A percentile compares a stretch with the other conserved stretches of the same genome.
Conservation (phyloP, 441 rosid genomes). For the Capsella rubella region DNA sequence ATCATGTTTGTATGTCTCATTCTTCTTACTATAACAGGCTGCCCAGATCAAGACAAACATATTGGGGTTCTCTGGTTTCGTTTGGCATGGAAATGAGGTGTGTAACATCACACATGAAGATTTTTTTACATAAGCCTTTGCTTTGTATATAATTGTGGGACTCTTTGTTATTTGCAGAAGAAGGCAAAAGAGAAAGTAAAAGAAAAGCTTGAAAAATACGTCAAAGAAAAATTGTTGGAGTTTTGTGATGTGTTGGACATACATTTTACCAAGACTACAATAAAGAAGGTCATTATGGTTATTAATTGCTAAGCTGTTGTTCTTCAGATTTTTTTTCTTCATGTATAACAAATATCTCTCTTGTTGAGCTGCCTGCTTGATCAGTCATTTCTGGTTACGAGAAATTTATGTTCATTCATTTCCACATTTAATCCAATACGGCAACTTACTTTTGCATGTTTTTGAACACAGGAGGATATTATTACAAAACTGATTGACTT, state of each 20-base stretch:
- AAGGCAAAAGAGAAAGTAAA: constrained; percentile 80
- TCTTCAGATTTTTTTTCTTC: constrained; percentile 13
- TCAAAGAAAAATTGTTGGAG: constrained; percentile 84
- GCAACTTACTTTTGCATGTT: constrained; percentile 24
- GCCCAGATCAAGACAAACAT: constrained; percentile 83
- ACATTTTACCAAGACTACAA: constrained; percentile 61
- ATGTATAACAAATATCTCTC: constrained; percentile 9
- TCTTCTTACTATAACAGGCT: constrained; percentile 69
- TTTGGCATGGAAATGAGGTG: constrained; percentile 96
- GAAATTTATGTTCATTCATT: constrained; percentile 13
- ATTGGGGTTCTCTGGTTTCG: constrained; percentile 91
- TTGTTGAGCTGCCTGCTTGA: constrained; percentile 26
- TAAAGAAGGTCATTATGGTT: constrained; percentile 67
- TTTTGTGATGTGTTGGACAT: constrained; percentile 86
- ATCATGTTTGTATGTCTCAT: constrained; percentile 28
- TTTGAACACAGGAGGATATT: constrained; percentile 75
- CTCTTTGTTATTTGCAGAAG: constrained; percentile 59
- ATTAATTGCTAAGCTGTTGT: constrained; percentile 2
- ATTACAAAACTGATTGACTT: constrained; percentile 72
- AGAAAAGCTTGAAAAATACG: constrained; percentile 89
- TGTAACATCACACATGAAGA: constrained; percentile 5
- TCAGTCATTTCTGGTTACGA: constrained; percentile 18
- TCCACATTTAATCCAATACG: not conserved
- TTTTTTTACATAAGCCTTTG: constrained; percentile 11
- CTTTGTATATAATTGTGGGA: constrained; percentile 13